Percentiles rank a stretch among this genome's conserved stretches.
phyloP scores from a whole-genome alignment of 257 asterid species.

The Sherardia arvensis region DNA sequence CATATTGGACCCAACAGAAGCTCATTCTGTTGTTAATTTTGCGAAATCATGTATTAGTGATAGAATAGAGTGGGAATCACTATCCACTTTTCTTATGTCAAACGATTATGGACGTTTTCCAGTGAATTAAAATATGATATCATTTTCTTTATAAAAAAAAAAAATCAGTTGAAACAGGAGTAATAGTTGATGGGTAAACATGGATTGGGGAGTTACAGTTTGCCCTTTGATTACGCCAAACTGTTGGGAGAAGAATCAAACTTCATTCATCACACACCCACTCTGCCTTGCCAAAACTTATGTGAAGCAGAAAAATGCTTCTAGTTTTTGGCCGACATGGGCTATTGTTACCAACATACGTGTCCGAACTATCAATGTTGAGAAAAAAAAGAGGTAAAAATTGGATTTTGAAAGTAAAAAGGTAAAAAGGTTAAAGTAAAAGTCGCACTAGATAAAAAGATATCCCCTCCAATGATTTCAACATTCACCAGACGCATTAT shows the following conservation, averaged over 20 bases:
- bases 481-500: conserved; percentile 2
- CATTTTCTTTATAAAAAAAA: too few relatives aligned
- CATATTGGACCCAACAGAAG: too few relatives aligned
- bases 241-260: background rate
- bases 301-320: background rate
- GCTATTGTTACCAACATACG: background rate
- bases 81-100: too few relatives aligned
- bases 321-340: background rate
- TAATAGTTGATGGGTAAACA: too few relatives aligned
- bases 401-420: background rate
- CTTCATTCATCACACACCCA: background rate
- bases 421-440: background rate
- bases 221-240: too few relatives aligned
- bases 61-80: too few relatives aligned
- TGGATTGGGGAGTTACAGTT: too few relatives aligned
- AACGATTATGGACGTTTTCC: too few relatives aligned
- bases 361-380: background rate
- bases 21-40: too few relatives aligned
- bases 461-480: background rate
- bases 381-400: background rate
- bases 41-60: too few relatives aligned
- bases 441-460: background rate
- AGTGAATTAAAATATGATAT: too few relatives aligned
- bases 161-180: too few relatives aligned
- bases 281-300: background rate